These are phyloP conservation scores for Eucalyptus lansdowneana DNA, from an alignment of 345 rosid genomes.

Conservation along the genomic window DNA sequence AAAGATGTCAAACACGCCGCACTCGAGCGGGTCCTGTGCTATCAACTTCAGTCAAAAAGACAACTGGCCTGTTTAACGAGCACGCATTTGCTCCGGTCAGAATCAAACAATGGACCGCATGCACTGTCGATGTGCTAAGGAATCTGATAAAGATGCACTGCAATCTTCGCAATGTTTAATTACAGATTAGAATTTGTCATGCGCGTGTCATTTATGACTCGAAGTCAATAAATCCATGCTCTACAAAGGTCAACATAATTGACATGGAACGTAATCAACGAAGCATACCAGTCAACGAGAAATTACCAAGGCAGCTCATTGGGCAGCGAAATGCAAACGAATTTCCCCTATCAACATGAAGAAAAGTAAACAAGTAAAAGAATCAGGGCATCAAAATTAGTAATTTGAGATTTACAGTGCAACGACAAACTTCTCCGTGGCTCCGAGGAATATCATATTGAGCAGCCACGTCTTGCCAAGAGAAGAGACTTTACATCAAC, in stretches of 20 bases:
- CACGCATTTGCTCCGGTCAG: slow-evolving; percentile 55
- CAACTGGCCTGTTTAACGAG: slow-evolving; percentile 45
- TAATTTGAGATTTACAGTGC: not conserved
- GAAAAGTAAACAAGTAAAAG: not conserved
- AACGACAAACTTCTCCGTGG: not conserved
- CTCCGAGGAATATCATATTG: not conserved
- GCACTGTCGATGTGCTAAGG: not conserved
- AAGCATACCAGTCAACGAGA: not conserved
- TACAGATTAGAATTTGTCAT: not conserved
- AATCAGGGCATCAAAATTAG: not conserved
- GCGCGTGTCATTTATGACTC: not conserved
- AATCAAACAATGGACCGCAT: slow-evolving; percentile 69
- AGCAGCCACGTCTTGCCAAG: not conserved
- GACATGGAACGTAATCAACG: not conserved
- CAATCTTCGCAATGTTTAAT: not conserved
- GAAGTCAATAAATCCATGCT: not conserved
- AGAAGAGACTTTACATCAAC: not conserved
- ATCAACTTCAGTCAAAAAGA: not conserved
- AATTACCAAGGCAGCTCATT: not conserved
- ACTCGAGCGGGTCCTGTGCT: not conserved
- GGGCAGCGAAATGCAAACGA: not conserved
- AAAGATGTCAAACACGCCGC: not conserved
- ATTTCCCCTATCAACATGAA: not conserved
- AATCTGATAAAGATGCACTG: not conserved
- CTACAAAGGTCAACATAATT: not conserved